Evolutionary conservation across 108 stramenopile species (phyloP), one percentile per base, ranked within the genome.

Genomic region (Fragilaria crotonensis): DNA sequence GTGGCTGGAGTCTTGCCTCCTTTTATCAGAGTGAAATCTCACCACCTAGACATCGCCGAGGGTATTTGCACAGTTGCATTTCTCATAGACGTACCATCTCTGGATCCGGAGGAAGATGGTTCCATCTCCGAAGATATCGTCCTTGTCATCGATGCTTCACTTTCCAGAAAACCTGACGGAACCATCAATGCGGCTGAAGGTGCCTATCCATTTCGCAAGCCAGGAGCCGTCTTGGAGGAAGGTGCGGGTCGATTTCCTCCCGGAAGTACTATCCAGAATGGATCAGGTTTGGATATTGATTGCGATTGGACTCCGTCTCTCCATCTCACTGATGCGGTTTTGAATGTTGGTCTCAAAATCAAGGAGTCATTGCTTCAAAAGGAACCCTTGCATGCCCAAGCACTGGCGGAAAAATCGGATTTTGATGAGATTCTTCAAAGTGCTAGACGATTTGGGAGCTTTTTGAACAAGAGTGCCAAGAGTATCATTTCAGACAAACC

Each of bases 291-390:
- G 30, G 69, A 75, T 25, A 84, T 92, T 63, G 90, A 92, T 62
- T 71, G 77, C 30, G 85, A 89, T 55, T 94, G 93, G 93, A 94
- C 93, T 7, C 93, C 93, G 7, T 79, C 77, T 60, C 72, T 94
- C 25, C 88, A 89, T 62, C 54, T 94, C 14, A 75, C 78, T 7
- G 89, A 90, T 67, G 89, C 89, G 23, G 73, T 87, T 33, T 61
- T 84, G 57, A 88, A 94, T 61, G 79, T 94, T 59, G 83, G 76
- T 14, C 75, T 94, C 52, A 86, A 88, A 64, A 73, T 94, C 48
- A 81, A 84, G 54, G 93, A 90, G 60, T 75, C 76, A 55, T 63
- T 90, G 33, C 60, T 63, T 45, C 76, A 77, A 33, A 71, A 73
- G n/a, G 92, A 93, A 53, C 77, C 84, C 9, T 70, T 88, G n/a